Evolutionary conservation across 305 asterid genomes (phyloP), one percentile per base, ranked within the genome.

Genomic region (Fraxinus nigra): DNA sequence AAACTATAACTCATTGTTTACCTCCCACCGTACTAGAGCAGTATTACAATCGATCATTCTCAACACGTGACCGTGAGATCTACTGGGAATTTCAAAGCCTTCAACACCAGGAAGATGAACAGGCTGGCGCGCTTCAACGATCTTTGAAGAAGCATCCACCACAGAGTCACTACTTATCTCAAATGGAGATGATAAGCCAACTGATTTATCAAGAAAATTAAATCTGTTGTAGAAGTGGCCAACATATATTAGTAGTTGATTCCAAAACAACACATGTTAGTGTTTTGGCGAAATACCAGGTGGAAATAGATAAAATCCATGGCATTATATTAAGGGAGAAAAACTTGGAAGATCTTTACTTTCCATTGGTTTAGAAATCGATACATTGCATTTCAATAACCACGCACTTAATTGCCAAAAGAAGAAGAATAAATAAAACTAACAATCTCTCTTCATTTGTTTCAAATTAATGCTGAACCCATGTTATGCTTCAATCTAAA

Each of bases 21-120:
- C 99, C 99, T 97, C 98, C 99, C 99, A 94, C 74, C 97, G 93
- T 73, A 97, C 98, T 77, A 97, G 86, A 81, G 94, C 98, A 84
- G 81, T 77, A 81, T 90, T 82, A 46, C 84, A 81, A 81, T 91
- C 88, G 24, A 93, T 89, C 97, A 92, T 89, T 88, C 92, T 94
- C 88, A 97, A 81, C 85, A 97, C 90, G 84, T 87, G 95, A 82
- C 99, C 99, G 75, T 85, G 88, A 77, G 98, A 86, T 80, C 91
- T 86, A 32, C 90, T 84, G 82, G 99, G 99, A 84, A 97, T 91
- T 56, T 87, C 85, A 88, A 97, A 85, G 82, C 98, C 97, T 90
- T 91, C 97, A 82, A 91, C 84, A 72, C 95, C 95, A 85, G 94
- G 87, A 88, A 92, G 92, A 73, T 72, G 86, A 87, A 93, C 82